Evolutionary conservation across 106 monocot species (phyloP).

Genomic region (Allium fistulosum): DNA sequence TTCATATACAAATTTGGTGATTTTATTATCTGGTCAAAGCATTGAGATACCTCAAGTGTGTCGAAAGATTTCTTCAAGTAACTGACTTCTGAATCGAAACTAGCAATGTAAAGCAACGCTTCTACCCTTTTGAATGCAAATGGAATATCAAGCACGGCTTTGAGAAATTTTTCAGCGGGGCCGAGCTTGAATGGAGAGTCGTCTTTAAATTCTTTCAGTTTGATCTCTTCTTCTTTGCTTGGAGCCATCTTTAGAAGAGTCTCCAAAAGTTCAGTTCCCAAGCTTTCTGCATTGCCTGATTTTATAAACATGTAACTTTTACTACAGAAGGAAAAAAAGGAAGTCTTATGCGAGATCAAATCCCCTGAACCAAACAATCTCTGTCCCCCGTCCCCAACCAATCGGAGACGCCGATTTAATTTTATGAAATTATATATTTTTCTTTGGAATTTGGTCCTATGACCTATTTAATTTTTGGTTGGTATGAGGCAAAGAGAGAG

Average conservation of each 20-base stretch:
- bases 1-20: neutral
- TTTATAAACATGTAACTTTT: neutral
- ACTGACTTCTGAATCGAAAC: slow-evolving; percentile 85
- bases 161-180: slow-evolving; percentile 82
- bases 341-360: neutral
- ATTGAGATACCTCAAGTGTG: slow-evolving; percentile 66
- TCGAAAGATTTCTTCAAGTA: slow-evolving; percentile 76
- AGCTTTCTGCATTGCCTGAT: slow-evolving; percentile 70
- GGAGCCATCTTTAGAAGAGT: slow-evolving; percentile 91
- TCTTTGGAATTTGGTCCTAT: too few relatives aligned
- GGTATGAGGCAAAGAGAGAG: too few relatives aligned
- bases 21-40: neutral
- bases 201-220: slow-evolving; percentile 60
- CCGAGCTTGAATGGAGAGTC: slow-evolving; percentile 62
- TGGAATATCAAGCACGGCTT: slow-evolving; percentile 77
- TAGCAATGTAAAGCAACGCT: slow-evolving; percentile 86
- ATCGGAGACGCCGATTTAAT: too few relatives aligned
- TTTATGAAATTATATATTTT: too few relatives aligned
- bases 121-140: slow-evolving; percentile 92
- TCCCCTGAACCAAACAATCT: too few relatives aligned
- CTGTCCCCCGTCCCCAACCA: too few relatives aligned
- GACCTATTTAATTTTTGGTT: too few relatives aligned
- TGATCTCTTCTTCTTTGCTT: slow-evolving; percentile 80
- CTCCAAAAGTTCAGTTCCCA: slow-evolving; percentile 80
- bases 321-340: neutral